Conservation (phyloP, 148 eudicot genomes). For the Diospyros kaki region DNA sequence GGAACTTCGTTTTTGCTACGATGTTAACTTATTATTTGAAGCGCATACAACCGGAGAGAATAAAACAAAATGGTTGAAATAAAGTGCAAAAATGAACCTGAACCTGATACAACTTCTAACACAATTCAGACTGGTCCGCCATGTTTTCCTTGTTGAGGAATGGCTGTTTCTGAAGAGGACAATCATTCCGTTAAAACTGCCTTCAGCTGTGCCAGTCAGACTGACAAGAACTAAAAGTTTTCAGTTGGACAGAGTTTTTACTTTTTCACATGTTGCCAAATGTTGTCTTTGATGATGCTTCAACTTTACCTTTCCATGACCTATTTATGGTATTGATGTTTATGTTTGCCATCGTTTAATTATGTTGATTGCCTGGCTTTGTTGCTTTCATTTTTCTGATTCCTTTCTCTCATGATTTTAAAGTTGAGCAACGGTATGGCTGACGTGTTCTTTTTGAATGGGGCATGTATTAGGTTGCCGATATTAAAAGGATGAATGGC, state of each 20-base stretch:
- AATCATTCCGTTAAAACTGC: not conserved
- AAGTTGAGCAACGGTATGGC: too few species aligned
- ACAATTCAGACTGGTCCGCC: not conserved
- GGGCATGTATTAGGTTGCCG: conserved; percentile 58
- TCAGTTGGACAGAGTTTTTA: not conserved
- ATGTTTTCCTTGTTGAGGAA: not conserved
- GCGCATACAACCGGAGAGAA: too few species aligned
- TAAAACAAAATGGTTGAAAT: too few species aligned
- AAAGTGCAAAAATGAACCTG: not conserved
- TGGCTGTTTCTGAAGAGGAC: not conserved
- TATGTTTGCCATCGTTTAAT: not conserved
- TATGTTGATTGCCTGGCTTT: not conserved
- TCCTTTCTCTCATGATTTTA: not conserved
- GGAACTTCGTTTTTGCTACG: not conserved
- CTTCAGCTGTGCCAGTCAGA: not conserved
- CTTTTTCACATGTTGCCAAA: not conserved
- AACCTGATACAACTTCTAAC: not conserved
- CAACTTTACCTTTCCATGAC: conserved; percentile 1
- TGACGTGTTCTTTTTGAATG: not conserved
- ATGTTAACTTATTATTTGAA: too few species aligned
- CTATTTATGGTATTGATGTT: not conserved
- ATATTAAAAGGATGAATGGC: conserved; percentile 78
- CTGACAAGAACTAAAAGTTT: not conserved
- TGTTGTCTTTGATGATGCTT: not conserved
- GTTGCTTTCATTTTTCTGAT: not conserved